phyloP scores from a whole-genome alignment of 768 basidiomycete species.

The Russula abietina region DNA sequence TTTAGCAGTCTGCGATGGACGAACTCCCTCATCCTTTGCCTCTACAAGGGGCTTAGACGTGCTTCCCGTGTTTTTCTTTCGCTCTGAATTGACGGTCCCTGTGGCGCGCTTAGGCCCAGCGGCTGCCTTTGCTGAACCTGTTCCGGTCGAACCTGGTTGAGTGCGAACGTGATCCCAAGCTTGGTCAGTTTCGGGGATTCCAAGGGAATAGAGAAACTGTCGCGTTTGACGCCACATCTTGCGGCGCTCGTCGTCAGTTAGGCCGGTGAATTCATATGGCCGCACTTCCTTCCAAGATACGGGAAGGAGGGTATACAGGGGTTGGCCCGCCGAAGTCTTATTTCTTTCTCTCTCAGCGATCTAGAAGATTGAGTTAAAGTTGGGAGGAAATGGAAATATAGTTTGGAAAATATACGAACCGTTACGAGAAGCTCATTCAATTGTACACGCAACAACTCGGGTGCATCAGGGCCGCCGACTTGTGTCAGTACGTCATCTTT shows the following conservation, averaged over 20 bases:
- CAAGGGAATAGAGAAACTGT: slow-evolving; percentile 41
- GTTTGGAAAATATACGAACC: slow-evolving; percentile 32
- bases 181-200: slow-evolving; percentile 54
- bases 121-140: not conserved
- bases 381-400: not conserved
- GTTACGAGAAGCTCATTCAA: slow-evolving; percentile 46
- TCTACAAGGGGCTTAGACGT: slow-evolving; percentile 6
- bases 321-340: slow-evolving; percentile 7
- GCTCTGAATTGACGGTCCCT: slow-evolving; percentile 4
- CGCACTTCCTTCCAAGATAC: slow-evolving; percentile 62
- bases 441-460: slow-evolving; percentile 35
- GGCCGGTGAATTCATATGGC: slow-evolving; percentile 54
- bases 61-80: slow-evolving; percentile 16
- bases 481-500: slow-evolving; percentile 35
- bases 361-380: slow-evolving; percentile 7
- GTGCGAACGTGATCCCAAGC: slow-evolving; percentile 51
- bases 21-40: slow-evolving; percentile 16
- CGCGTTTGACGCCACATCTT: slow-evolving; percentile 50
- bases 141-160: slow-evolving; percentile 7
- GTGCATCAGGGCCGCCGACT: slow-evolving; percentile 41
- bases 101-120: slow-evolving; percentile 7
- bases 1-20: slow-evolving; percentile 2
- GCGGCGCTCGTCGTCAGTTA: slow-evolving; percentile 44
- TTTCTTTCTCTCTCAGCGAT: slow-evolving; percentile 20
- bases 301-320: slow-evolving; percentile 48